Conservation (phyloP, 2,329 filamentous ascomycete species). For the Fusarium papillatum region DNA sequence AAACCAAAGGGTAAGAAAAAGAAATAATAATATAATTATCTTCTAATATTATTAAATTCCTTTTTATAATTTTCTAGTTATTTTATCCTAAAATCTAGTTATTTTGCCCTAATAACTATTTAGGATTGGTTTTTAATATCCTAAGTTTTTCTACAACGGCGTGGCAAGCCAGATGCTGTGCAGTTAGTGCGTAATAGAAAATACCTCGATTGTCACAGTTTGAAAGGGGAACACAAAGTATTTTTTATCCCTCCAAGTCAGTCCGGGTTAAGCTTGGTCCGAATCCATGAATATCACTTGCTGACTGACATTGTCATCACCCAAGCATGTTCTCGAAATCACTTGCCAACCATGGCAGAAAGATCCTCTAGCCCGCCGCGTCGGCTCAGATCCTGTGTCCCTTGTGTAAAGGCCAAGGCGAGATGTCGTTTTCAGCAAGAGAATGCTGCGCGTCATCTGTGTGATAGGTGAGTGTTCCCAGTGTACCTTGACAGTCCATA, state of each 20-base stretch:
- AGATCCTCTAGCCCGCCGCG: constrained; percentile 45
- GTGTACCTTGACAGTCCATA: not conserved
- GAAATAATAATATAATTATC: too few relatives aligned
- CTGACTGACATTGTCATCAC: not conserved
- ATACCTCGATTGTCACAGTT: not conserved
- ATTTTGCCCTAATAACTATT: too few relatives aligned
- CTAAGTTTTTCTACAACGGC: too few relatives aligned
- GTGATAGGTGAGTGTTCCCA: constrained; percentile 42
- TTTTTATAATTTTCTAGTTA: too few relatives aligned
- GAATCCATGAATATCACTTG: not conserved
- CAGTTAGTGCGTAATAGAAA: not conserved
- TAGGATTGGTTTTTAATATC: too few relatives aligned
- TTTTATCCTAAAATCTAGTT: too few relatives aligned
- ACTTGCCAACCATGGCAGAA: constrained; percentile 16
- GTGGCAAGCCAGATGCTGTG: not conserved
- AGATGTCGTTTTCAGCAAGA: constrained; percentile 45
- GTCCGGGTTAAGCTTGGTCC: not conserved
- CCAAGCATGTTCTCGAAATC: not conserved
- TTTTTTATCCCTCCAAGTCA: not conserved
- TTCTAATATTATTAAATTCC: too few relatives aligned
- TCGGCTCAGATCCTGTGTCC: constrained; percentile 47
- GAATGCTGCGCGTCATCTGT: constrained; percentile 39
- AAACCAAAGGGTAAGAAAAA: too few relatives aligned
- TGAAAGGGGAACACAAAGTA: not conserved
- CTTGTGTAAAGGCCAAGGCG: constrained; percentile 46